A percentile compares a stretch with the other conserved stretches of the same genome.
Evolutionary conservation across 1,139 yeast species (phyloP).

Genomic region (Casaregolazyma lundiana): DNA sequence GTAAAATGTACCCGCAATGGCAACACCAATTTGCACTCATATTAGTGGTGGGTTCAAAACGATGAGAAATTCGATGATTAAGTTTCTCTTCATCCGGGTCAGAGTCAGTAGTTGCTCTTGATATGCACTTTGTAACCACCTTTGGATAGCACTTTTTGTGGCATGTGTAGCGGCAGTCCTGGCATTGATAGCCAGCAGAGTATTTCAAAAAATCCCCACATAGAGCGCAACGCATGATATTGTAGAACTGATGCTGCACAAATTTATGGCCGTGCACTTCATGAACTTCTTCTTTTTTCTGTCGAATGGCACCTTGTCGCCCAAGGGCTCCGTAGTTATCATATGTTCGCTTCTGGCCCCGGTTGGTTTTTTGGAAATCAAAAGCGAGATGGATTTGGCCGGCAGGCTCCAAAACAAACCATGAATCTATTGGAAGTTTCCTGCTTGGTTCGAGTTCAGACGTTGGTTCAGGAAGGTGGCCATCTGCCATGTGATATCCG

Average conservation of each 20-base stretch:
- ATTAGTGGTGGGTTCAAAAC: constrained; percentile 85
- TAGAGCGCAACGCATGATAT: constrained; percentile 93
- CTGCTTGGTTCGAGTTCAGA: background rate
- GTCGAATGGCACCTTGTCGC: constrained; percentile 97
- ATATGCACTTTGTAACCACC: constrained; percentile 93
- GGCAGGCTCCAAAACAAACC: constrained; percentile 91
- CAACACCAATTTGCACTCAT: constrained; percentile 99
- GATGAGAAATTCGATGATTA: constrained; percentile 94
- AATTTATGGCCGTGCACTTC: constrained; percentile 97
- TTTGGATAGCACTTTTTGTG: constrained; percentile 92
- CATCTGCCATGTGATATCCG: background rate
- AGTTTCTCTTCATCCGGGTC: constrained; percentile 86
- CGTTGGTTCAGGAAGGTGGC: background rate
- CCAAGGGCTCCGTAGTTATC: constrained; percentile 71
- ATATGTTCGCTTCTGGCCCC: constrained; percentile 41
- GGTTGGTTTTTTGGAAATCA: constrained; percentile 69
- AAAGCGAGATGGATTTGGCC: constrained; percentile 79
- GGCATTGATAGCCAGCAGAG: constrained; percentile 93
- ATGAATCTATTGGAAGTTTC: constrained; percentile 48
- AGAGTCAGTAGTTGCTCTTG: constrained; percentile 78
- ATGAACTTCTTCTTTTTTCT: constrained; percentile 88
- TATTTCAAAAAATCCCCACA: constrained; percentile 89
- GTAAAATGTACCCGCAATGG: constrained; percentile 93
- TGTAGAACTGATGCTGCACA: constrained; percentile 91
- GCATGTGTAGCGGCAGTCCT: constrained; percentile 89